Percentiles rank a stretch among this genome's conserved stretches.
phyloP scores from a whole-genome alignment of 495 filamentous ascomycete genomes.

The Sordaria brevicollis region DNA sequence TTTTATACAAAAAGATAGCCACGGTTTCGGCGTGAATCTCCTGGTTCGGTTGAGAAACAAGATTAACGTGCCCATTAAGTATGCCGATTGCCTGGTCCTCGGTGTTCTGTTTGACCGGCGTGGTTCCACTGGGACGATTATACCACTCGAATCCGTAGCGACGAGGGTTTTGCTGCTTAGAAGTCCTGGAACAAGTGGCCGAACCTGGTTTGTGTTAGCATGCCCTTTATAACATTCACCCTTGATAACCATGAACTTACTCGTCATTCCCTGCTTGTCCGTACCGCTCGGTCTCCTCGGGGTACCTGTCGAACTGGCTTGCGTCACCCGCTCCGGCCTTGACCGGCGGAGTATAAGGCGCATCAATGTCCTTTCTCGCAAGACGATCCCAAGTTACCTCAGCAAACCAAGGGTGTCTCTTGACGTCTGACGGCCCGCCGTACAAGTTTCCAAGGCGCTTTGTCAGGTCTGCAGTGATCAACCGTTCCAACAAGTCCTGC shows the following conservation, averaged over 20 bases:
- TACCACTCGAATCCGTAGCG: neutral
- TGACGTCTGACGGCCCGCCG: constrained; percentile 86
- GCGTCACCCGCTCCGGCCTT: constrained; percentile 87
- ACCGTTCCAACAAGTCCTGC: constrained; percentile 77
- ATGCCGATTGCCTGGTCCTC: neutral
- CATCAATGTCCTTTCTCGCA: constrained; percentile 91
- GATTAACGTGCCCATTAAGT: neutral
- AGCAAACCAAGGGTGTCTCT: constrained; percentile 89
- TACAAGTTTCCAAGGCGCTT: constrained; percentile 92
- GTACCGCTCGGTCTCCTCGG: constrained; percentile 91
- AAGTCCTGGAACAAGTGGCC: constrained; percentile 10
- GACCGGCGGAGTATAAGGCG: constrained; percentile 95
- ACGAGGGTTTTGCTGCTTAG: neutral
- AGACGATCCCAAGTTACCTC: constrained; percentile 97
- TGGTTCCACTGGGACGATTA: neutral
- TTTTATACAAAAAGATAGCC: neutral
- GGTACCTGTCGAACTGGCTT: constrained; percentile 96
- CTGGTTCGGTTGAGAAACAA: neutral
- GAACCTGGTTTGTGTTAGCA: constrained; percentile 4
- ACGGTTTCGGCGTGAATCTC: neutral
- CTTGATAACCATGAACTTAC: constrained; percentile 47
- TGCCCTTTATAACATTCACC: neutral
- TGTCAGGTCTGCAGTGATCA: constrained; percentile 91
- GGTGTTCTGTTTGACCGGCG: neutral
- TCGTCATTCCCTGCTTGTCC: constrained; percentile 65